These are phyloP conservation scores for Colletotrichum lini DNA, from an alignment of 2,329 filamentous ascomycete species.

Conservation along the genomic window DNA sequence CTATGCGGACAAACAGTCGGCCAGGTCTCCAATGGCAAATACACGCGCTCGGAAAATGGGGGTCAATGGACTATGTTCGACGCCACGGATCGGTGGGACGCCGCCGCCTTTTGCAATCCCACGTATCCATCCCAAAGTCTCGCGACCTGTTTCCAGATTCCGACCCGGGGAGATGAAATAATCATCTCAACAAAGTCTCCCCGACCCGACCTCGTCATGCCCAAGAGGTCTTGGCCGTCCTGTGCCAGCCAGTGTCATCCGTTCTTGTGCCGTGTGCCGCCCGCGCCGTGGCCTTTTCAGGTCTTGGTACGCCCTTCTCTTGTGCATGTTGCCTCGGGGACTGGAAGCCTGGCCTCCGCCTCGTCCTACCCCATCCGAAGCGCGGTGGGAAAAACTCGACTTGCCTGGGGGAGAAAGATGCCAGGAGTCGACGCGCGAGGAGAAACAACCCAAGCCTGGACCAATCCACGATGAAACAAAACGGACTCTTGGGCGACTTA, in stretches of 20 bases:
- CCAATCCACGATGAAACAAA: constrained; percentile 39
- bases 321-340: neutral
- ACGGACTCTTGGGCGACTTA: constrained; percentile 31
- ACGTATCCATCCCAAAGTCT: constrained; percentile 22
- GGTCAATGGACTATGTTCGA: neutral
- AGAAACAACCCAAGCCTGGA: constrained; percentile 35
- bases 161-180: neutral
- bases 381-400: constrained; percentile 6
- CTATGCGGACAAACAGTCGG: neutral
- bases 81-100: constrained; percentile 26
- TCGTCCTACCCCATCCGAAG: neutral
- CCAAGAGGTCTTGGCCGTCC: constrained; percentile 24
- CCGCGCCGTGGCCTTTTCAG: neutral
- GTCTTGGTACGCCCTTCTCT: constrained; percentile 9
- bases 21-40: neutral
- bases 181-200: constrained; percentile 11
- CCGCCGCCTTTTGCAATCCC: neutral
- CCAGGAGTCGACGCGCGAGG: neutral
- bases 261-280: constrained; percentile 17
- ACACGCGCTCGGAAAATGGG: neutral
- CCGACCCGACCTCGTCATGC: neutral
- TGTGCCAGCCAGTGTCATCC: constrained; percentile 26
- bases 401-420: neutral
- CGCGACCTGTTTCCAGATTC: constrained; percentile 28
- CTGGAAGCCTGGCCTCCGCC: neutral